phyloP scores from a whole-genome alignment of 1,284 basidiomycete species.

The Cryptococcus sp. region DNA sequence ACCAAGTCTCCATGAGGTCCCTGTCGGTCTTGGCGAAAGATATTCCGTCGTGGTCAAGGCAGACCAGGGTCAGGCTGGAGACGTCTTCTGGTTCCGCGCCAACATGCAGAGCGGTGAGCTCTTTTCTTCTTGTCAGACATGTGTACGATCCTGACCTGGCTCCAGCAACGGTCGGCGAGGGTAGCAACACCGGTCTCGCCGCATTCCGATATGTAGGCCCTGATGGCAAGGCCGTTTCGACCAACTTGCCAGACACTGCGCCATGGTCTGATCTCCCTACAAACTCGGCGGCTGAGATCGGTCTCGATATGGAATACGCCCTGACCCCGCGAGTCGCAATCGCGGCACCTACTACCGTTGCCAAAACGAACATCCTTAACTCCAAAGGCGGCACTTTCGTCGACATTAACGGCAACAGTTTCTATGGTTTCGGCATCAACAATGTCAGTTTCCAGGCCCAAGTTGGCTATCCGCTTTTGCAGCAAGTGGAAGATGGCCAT shows the following conservation, averaged over 20 bases:
- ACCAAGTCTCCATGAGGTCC: constrained; percentile 26
- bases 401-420: constrained; percentile 20
- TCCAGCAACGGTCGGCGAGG: background rate
- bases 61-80: constrained; percentile 21
- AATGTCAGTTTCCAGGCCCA: constrained; percentile 28
- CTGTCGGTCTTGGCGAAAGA: constrained; percentile 34
- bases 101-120: constrained; percentile 17
- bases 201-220: background rate
- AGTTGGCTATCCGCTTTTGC: constrained; percentile 41
- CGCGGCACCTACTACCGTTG: constrained; percentile 20
- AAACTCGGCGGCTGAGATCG: background rate
- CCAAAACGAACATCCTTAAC: constrained; percentile 23
- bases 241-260: background rate
- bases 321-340: constrained; percentile 31
- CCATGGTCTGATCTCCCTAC: background rate
- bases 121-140: background rate
- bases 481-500: constrained; percentile 25
- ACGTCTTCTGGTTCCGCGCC: constrained; percentile 34
- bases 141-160: background rate
- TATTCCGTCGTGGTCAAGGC: constrained; percentile 43
- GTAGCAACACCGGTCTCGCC: background rate
- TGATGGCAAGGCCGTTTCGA: background rate
- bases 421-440: constrained; percentile 38
- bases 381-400: constrained; percentile 22
- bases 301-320: constrained; percentile 28